Conservation (phyloP, 1,139 yeast genomes). For the Geotrichum phurueaensis region DNA sequence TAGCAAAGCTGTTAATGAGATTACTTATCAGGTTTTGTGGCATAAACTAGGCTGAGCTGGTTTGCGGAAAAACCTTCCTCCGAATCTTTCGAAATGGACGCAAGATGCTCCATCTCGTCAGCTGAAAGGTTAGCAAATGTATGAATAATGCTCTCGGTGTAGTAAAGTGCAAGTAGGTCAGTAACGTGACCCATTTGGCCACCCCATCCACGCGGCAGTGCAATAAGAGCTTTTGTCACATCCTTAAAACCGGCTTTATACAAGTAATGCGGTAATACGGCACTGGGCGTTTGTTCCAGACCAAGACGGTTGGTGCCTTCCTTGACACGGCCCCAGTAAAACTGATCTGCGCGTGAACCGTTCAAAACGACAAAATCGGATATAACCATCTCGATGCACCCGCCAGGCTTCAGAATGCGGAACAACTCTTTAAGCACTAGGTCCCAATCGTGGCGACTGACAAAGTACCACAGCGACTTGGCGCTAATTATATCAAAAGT, state of each 20-base stretch:
- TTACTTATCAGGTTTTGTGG: not conserved
- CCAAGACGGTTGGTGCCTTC: constrained; percentile 27
- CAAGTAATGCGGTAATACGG: constrained; percentile 25
- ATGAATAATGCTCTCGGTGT: constrained; percentile 28
- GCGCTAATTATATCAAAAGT: constrained; percentile 35
- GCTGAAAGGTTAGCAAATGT: constrained; percentile 26
- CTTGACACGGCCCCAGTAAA: constrained; percentile 29
- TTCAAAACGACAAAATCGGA: constrained; percentile 32
- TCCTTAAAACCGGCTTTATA: constrained; percentile 33
- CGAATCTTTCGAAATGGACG: not conserved
- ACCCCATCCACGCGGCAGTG: constrained; percentile 34
- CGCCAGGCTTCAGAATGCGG: constrained; percentile 40
- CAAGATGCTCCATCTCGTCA: constrained; percentile 22
- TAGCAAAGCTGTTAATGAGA: not conserved
- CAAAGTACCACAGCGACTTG: constrained; percentile 33
- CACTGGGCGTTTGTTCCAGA: constrained; percentile 34
- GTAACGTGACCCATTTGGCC: constrained; percentile 33
- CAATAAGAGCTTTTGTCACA: constrained; percentile 27
- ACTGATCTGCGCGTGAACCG: constrained; percentile 1
- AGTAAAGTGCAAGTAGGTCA: constrained; percentile 30
- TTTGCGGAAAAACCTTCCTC: not conserved
- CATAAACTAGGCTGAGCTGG: not conserved
- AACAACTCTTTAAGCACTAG: constrained; percentile 35
- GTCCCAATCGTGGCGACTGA: constrained; percentile 34
- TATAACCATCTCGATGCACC: constrained; percentile 35